These are phyloP conservation scores for Boeremia lycopersici DNA, from an alignment of 2,329 filamentous ascomycete genomes.

Conservation along the genomic window DNA sequence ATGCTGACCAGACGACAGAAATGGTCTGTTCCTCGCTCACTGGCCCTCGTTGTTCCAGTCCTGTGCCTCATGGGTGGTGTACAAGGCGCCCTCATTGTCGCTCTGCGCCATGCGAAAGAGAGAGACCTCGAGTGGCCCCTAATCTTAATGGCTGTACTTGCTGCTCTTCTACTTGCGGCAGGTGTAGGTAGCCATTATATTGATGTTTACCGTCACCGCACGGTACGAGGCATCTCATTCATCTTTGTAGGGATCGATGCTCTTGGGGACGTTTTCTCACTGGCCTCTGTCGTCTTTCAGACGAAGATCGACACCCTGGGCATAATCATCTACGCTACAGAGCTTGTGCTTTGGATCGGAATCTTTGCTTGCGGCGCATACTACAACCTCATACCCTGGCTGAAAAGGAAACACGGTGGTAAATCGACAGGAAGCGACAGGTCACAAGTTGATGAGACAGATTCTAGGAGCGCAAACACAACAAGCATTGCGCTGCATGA, in stretches of 20 bases:
- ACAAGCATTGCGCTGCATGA: conserved; percentile 52
- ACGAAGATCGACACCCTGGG: conserved; percentile 64
- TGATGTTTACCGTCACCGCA: conserved; percentile 70
- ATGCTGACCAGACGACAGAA: conserved; percentile 46
- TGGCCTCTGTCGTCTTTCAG: conserved; percentile 69
- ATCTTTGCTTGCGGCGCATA: conserved; percentile 69
- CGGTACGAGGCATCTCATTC: conserved; percentile 73
- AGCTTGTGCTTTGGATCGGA: conserved; percentile 70
- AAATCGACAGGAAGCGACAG: background rate
- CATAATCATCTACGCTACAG: conserved; percentile 69
- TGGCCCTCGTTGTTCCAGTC: conserved; percentile 58
- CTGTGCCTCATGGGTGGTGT: conserved; percentile 64
- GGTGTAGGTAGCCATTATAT: conserved; percentile 72
- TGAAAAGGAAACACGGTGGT: conserved; percentile 45
- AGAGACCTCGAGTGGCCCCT: conserved; percentile 63
- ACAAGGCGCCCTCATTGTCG: conserved; percentile 65
- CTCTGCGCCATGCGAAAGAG: conserved; percentile 53
- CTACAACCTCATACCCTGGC: conserved; percentile 68
- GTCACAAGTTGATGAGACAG: background rate
- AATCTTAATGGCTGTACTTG: conserved; percentile 70
- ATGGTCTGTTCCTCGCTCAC: conserved; percentile 59
- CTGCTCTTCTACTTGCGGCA: conserved; percentile 66
- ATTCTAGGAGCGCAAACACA: conserved; percentile 8
- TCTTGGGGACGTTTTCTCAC: conserved; percentile 69
- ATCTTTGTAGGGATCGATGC: conserved; percentile 74